Base-by-base conservation (phyloP, 78 protist genomes). In the Polysphondylium violaceum region DNA sequence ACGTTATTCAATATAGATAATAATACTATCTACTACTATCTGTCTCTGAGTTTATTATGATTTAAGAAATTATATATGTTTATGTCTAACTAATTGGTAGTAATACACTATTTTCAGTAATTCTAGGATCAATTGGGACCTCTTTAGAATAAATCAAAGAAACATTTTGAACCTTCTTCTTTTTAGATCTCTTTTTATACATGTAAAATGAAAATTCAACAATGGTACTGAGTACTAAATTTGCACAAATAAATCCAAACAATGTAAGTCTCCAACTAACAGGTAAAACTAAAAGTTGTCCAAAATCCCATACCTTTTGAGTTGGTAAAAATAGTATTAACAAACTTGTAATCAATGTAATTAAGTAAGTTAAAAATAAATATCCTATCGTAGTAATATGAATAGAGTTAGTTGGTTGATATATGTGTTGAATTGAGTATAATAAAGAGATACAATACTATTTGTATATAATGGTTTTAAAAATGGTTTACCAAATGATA, bases 401-500 rank as follows among this genome's bases (percentile, higher is more conserved):
- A 71, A 43, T 21, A n/a, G n/a, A n/a, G n/a, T n/a, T n/a, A n/a
- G n/a, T n/a, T n/a, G n/a, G n/a, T n/a, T n/a, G n/a, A n/a, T 5
- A 44, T 25, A 43, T 9, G 11, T 25, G 12, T 19, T 21, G 2
- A 11, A 41, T 17, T 50, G 21, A 53, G 12, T 35, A 16, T 33
- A 33, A 27, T 35, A 74, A 64, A n/a, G n/a, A n/a, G n/a, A n/a
- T n/a, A n/a, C n/a, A n/a, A 35, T 74, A 74, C 69, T 69, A 27
- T 83, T 83, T 40, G 91, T 83, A 43, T 83, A 83, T 2, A 83
- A 40, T 41, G 91, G 91, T 50, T 69, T 83, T 47, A 83, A 56
- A 56, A 83, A 83, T 83, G 91, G 79, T 58, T 69, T 69, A 58
- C 91, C 91, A 55, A 81, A 81, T 21, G 91, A 83, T 51, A 83